Percentiles rank a stretch among this genome's conserved stretches.
phyloP scores from a whole-genome alignment of 768 basidiomycete genomes.

The Mycena sanguinolenta region DNA sequence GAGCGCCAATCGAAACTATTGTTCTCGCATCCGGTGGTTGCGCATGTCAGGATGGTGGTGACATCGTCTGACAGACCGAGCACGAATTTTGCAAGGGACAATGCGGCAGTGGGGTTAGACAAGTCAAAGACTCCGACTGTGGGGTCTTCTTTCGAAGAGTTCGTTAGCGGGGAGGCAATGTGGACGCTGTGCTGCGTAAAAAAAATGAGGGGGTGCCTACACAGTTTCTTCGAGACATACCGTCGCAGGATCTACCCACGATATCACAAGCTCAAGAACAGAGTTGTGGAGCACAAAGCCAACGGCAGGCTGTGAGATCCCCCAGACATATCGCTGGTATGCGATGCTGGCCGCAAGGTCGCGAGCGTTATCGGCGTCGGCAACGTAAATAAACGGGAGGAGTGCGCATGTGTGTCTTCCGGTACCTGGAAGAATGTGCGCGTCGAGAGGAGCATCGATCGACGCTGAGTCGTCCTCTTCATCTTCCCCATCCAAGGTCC shows the following conservation, averaged over 20 bases:
- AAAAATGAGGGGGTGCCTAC: neutral
- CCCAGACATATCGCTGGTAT: constrained; percentile 23
- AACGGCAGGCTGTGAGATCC: neutral
- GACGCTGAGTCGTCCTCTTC: neutral
- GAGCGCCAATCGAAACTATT: constrained; percentile 26
- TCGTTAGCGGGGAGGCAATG: neutral
- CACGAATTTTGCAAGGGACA: constrained; percentile 16
- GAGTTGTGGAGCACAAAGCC: constrained; percentile 1
- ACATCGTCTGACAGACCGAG: constrained; percentile 5
- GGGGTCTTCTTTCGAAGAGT: neutral
- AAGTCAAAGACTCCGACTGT: constrained; percentile 10
- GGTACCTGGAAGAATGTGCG: constrained; percentile 7
- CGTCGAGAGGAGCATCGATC: constrained; percentile 3
- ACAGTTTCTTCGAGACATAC: neutral
- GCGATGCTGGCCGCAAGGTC: constrained; percentile 23
- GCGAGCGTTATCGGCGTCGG: constrained; percentile 1
- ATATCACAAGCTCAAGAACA: constrained; percentile 1
- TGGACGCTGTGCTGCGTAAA: constrained; percentile 9
- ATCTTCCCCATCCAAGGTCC: constrained; percentile 7
- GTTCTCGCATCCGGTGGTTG: constrained; percentile 7
- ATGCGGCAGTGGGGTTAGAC: neutral
- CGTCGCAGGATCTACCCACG: constrained; percentile 18
- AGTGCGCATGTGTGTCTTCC: constrained; percentile 2
- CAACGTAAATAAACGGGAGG: constrained; percentile 15
- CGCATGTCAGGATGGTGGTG: neutral